A percentile compares a stretch with the other conserved stretches of the same genome.
Conservation (phyloP, 352 stramenopile species). For the Peronospora belbahrii region DNA sequence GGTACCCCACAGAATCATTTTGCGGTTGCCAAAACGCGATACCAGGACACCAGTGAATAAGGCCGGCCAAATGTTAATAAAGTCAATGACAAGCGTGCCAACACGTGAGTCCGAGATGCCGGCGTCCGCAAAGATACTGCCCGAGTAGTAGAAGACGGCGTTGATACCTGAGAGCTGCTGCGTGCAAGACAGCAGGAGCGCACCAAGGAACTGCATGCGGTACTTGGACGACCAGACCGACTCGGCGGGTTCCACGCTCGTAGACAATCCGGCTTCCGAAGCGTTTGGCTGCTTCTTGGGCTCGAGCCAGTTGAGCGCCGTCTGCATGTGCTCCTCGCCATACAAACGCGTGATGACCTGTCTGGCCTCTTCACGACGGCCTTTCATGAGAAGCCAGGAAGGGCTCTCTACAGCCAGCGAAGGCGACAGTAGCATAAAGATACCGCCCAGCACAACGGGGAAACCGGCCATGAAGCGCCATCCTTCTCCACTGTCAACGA, state of each 20-base stretch:
- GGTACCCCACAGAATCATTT: conserved; percentile 44
- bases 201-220: conserved; percentile 18
- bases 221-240: conserved; percentile 23
- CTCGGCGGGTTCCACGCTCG: conserved; percentile 3
- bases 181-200: conserved; percentile 34
- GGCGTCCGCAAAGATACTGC: conserved; percentile 12
- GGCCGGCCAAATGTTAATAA: conserved; percentile 19
- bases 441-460: conserved; percentile 31
- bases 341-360: conserved; percentile 17
- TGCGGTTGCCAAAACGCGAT: conserved; percentile 41
- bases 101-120: conserved; percentile 16
- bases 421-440: conserved; percentile 31
- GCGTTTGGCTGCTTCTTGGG: conserved; percentile 6
- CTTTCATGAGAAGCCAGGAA: conserved; percentile 10
- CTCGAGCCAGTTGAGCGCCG: conserved; percentile 7
- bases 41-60: conserved; percentile 29
- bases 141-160: conserved; percentile 33
- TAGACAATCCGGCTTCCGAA: conserved; percentile 4
- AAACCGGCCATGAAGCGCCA: conserved; percentile 49
- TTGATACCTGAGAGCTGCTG: conserved; percentile 41
- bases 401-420: conserved; percentile 10
- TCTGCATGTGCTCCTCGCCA: conserved; percentile 13
- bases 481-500: conserved; percentile 21
- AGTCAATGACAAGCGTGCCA: conserved; percentile 19
- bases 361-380: conserved; percentile 15